Evolutionary conservation across 768 basidiomycete genomes (phyloP).

Genomic region (Boletus speciosus): DNA sequence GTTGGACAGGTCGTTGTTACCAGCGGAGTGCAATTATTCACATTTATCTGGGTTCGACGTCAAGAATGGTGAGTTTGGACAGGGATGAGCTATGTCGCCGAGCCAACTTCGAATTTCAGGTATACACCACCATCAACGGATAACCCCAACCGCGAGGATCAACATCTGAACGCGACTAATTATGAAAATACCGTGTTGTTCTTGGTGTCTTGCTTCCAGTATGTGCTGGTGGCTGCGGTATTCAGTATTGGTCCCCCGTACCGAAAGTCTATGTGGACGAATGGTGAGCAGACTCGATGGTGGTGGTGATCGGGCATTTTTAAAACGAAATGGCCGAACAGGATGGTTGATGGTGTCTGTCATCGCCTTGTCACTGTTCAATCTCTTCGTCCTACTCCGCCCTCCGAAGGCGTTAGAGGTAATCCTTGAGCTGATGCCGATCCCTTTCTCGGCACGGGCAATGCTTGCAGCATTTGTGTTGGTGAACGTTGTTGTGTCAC

Average conservation of each 20-base stretch:
- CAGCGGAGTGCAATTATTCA: conserved; percentile 77
- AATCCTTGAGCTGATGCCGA: conserved; percentile 71
- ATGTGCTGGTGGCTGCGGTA: conserved; percentile 93
- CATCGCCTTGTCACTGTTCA: conserved; percentile 64
- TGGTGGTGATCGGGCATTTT: not conserved
- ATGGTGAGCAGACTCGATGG: conserved; percentile 51
- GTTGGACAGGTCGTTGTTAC: conserved; percentile 90
- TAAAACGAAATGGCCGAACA: conserved; percentile 27
- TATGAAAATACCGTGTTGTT: conserved; percentile 93
- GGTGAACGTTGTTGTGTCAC: conserved; percentile 67
- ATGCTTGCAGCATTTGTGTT: conserved; percentile 65
- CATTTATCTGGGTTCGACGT: conserved; percentile 81
- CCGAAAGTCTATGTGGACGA: conserved; percentile 91
- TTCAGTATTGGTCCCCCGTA: conserved; percentile 99
- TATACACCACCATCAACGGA: conserved; percentile 64
- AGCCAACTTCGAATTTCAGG: conserved; percentile 41
- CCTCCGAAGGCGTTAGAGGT: conserved; percentile 58
- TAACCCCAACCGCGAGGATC: conserved; percentile 48
- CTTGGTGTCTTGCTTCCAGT: conserved; percentile 96
- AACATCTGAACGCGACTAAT: conserved; percentile 79
- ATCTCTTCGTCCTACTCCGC: conserved; percentile 68
- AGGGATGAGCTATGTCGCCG: not conserved
- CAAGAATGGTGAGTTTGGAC: conserved; percentile 67
- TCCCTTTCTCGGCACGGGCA: conserved; percentile 66
- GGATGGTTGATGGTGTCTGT: conserved; percentile 83